Evolutionary conservation across 805 yeast species (phyloP).

Genomic region (Candida pseudofarinosa): DNA sequence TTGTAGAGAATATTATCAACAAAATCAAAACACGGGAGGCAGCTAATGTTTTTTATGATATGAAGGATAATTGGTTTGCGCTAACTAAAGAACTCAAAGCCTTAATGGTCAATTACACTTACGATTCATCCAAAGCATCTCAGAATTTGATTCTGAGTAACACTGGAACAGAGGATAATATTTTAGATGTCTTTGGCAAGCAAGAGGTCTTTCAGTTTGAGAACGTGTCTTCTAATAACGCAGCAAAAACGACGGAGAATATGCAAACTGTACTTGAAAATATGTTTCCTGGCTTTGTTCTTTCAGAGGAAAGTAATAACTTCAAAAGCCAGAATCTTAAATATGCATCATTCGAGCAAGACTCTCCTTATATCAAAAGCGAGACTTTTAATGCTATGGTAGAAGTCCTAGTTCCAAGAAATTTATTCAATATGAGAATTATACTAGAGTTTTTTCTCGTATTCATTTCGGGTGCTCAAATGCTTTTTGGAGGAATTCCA

Average conservation of each 20-base stretch:
- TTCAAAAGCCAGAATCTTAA: slow-evolving; percentile 1
- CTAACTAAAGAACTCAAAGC: slow-evolving; percentile 30
- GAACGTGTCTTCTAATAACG: slow-evolving; percentile 22
- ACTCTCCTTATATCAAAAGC: slow-evolving; percentile 52
- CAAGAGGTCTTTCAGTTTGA: slow-evolving; percentile 28
- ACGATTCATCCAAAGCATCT: slow-evolving; percentile 16
- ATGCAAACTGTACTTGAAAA: slow-evolving; percentile 43
- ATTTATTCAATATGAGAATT: slow-evolving; percentile 75
- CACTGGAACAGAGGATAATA: slow-evolving; percentile 7
- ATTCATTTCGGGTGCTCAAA: slow-evolving; percentile 58
- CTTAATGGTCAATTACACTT: slow-evolving; percentile 31
- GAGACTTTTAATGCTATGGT: slow-evolving; percentile 54
- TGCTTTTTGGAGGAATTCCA: slow-evolving; percentile 18
- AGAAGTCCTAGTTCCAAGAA: slow-evolving; percentile 63
- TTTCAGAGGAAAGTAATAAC: slow-evolving; percentile 18
- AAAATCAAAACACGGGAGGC: slow-evolving; percentile 14
- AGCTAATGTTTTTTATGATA: slow-evolving; percentile 9
- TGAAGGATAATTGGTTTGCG: slow-evolving; percentile 26
- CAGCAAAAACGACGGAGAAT: slow-evolving; percentile 25
- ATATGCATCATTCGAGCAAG: slow-evolving; percentile 6
- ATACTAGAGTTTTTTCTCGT: slow-evolving; percentile 69
- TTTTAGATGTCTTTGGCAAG: slow-evolving; percentile 20
- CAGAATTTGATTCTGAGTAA: background rate
- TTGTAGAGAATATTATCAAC: slow-evolving; percentile 54
- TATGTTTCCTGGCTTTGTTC: slow-evolving; percentile 66